Percentiles rank a stretch among this genome's conserved stretches.
These are phyloP conservation scores for Kuraishia molischiana DNA, from an alignment of 805 yeast genomes.

Conservation along the genomic window DNA sequence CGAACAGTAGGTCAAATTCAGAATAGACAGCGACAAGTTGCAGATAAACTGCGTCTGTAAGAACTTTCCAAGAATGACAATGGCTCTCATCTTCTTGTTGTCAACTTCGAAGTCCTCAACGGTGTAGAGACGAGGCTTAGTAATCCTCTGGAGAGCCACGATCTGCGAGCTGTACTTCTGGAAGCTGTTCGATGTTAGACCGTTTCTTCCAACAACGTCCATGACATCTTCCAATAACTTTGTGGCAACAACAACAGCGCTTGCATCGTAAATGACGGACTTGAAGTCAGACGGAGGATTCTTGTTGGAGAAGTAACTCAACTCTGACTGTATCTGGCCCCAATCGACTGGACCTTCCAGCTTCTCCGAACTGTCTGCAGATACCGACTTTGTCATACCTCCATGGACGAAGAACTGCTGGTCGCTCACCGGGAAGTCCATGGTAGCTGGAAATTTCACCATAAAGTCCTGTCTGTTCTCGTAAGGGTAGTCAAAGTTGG, in stretches of 20 bases:
- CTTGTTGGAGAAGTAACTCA: background rate
- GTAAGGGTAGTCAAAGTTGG: constrained; percentile 27
- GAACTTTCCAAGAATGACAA: constrained; percentile 24
- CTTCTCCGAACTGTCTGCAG: background rate
- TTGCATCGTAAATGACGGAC: constrained; percentile 15
- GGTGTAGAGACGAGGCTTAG: constrained; percentile 7
- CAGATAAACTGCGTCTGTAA: constrained; percentile 22
- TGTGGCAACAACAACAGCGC: constrained; percentile 18
- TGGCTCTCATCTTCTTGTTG: constrained; percentile 12
- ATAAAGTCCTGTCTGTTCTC: constrained; percentile 7
- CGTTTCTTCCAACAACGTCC: constrained; percentile 19
- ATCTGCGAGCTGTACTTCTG: constrained; percentile 15
- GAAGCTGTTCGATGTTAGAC: constrained; percentile 14
- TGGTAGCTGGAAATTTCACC: constrained; percentile 18
- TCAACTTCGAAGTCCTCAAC: constrained; percentile 6
- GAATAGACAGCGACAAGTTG: constrained; percentile 16
- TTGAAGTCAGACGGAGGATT: background rate
- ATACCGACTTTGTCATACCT: background rate
- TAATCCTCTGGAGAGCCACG: constrained; percentile 10
- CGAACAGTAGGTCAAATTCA: constrained; percentile 20
- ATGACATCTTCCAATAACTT: constrained; percentile 22
- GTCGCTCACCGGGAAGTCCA: constrained; percentile 26
- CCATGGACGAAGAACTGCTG: constrained; percentile 14
- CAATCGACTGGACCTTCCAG: constrained; percentile 1
- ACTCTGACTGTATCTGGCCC: constrained; percentile 1